Conservation (phyloP, 371 early-diverging fungal species). For the Mortierella sp. region DNA sequence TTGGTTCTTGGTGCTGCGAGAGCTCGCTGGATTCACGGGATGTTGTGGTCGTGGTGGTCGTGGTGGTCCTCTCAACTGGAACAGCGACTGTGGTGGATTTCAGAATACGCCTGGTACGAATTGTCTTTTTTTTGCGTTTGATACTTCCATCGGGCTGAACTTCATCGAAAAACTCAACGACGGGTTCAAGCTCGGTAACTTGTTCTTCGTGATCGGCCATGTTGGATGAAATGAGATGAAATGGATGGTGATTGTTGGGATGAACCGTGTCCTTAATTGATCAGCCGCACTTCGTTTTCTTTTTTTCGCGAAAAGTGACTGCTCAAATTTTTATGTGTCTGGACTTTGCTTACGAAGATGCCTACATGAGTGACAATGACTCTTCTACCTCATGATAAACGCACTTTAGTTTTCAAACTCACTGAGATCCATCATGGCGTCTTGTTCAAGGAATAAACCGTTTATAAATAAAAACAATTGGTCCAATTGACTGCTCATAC, state of each 20-base stretch:
- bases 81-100: constrained; percentile 9
- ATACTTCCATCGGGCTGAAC: constrained; percentile 34
- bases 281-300: not conserved
- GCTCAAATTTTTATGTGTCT: not conserved
- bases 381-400: too few relatives aligned
- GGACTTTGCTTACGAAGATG: too few relatives aligned
- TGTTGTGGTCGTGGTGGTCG: not conserved
- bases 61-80: constrained; percentile 2
- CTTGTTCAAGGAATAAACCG: too few relatives aligned
- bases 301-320: not conserved
- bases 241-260: not conserved
- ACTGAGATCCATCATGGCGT: too few relatives aligned
- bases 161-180: constrained; percentile 36
- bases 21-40: not conserved
- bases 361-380: too few relatives aligned
- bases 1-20: not conserved
- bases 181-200: constrained; percentile 30
- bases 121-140: constrained; percentile 41
- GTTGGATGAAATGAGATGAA: not conserved
- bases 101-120: constrained; percentile 33
- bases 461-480: too few relatives aligned
- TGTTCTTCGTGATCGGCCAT: constrained; percentile 40
- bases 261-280: constrained; percentile 2
- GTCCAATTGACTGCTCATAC: not conserved
- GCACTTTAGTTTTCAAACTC: too few relatives aligned